phyloP scores from a whole-genome alignment of 768 basidiomycete species.

The Mycena indigotica region DNA sequence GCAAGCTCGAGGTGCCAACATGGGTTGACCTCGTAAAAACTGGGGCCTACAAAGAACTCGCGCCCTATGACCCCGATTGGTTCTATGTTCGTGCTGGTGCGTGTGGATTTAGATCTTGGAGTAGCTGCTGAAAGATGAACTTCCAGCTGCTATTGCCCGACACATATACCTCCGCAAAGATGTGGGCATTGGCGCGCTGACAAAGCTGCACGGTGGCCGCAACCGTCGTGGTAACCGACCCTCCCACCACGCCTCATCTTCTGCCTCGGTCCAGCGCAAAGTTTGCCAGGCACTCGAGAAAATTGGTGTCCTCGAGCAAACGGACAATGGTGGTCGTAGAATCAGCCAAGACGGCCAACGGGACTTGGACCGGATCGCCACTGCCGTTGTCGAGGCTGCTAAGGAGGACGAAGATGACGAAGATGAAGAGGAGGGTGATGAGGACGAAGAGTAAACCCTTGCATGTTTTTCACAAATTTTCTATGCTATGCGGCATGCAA shows the following conservation, averaged over 20 bases:
- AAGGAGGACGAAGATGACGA: conserved; percentile 77
- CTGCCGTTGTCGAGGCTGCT: conserved; percentile 79
- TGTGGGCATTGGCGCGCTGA: conserved; percentile 89
- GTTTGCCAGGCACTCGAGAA: conserved; percentile 97
- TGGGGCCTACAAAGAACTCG: conserved; percentile 95
- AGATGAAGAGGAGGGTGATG: conserved; percentile 72
- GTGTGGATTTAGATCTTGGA: conserved; percentile 31
- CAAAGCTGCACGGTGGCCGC: conserved; percentile 95
- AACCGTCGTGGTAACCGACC: conserved; percentile 97
- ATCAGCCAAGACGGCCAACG: conserved; percentile 97
- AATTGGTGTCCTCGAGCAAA: conserved; percentile 95
- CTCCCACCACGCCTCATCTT: conserved; percentile 87
- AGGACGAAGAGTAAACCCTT: conserved; percentile 52
- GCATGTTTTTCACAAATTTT: conserved; percentile 37
- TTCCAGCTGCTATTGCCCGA: conserved; percentile 88
- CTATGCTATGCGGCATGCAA: conserved; percentile 45
- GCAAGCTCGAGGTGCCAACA: conserved; percentile 98
- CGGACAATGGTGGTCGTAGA: conserved; percentile 91
- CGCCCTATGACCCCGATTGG: conserved; percentile 99
- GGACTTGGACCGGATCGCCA: conserved; percentile 92
- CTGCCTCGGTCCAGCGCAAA: conserved; percentile 89
- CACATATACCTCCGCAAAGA: conserved; percentile 99
- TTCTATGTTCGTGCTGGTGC: conserved; percentile 97
- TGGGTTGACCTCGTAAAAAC: conserved; percentile 99
- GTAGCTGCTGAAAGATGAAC: background rate